Percentiles rank a stretch among this genome's conserved stretches.
These are phyloP conservation scores for Carex kokanica DNA, from an alignment of 176 grass and related monocot genomes.

Conservation along the genomic window DNA sequence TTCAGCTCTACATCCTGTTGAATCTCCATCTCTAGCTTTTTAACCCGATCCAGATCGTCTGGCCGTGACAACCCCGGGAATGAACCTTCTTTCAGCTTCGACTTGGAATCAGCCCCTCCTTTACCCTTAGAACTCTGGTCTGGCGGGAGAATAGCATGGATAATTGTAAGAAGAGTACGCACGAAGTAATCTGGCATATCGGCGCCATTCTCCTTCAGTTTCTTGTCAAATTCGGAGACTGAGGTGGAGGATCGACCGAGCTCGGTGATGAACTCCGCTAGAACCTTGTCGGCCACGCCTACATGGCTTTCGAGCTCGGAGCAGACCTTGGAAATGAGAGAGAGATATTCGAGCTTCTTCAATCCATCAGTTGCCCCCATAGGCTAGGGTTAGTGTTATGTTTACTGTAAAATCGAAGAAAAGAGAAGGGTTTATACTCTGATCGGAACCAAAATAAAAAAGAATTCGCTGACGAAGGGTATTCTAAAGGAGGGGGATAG, in stretches of 20 bases:
- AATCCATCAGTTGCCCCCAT: constrained; percentile 24
- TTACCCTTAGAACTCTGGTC: constrained; percentile 27
- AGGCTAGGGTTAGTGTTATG: neutral
- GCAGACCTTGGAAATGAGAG: constrained; percentile 44
- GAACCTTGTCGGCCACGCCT: constrained; percentile 42
- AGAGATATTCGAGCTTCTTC: constrained; percentile 46
- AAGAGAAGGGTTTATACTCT: neutral
- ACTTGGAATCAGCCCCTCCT: constrained; percentile 13
- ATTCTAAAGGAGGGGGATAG: too few species aligned
- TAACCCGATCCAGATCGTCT: constrained; percentile 58
- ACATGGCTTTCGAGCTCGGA: constrained; percentile 46
- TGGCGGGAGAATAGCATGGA: constrained; percentile 81
- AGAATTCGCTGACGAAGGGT: too few species aligned
- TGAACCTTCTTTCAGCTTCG: constrained; percentile 1
- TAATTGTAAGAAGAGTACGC: constrained; percentile 45
- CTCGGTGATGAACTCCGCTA: constrained; percentile 50
- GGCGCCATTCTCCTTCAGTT: constrained; percentile 42
- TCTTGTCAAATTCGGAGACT: constrained; percentile 38
- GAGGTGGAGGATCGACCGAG: constrained; percentile 39
- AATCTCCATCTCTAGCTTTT: constrained; percentile 65
- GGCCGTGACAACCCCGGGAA: constrained; percentile 62
- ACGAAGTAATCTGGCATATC: constrained; percentile 50
- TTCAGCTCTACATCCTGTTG: constrained; percentile 46
- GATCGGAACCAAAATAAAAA: too few species aligned
- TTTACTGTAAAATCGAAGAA: neutral